Percentiles rank a stretch among this genome's conserved stretches.
These are phyloP conservation scores for Saitozyma sp. DNA, from an alignment of 768 basidiomycete species.

Conservation along the genomic window DNA sequence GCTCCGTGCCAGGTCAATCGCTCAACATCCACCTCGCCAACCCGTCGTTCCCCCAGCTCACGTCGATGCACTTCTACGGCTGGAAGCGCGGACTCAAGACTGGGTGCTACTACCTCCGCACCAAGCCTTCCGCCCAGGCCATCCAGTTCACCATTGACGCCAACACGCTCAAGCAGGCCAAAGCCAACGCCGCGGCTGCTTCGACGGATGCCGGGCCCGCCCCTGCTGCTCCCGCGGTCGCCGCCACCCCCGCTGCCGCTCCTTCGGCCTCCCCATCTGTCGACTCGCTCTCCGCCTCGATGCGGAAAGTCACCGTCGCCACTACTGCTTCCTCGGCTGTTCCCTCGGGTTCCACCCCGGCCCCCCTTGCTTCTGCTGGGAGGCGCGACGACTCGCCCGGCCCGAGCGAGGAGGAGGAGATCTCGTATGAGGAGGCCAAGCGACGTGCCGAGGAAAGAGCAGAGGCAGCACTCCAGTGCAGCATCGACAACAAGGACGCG, in stretches of 20 bases:
- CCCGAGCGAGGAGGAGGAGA: conserved; percentile 49
- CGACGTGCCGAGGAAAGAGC: conserved; percentile 51
- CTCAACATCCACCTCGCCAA: conserved; percentile 89
- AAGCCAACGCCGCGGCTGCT: conserved; percentile 32
- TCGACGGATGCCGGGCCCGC: conserved; percentile 7
- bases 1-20: conserved; percentile 61
- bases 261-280: conserved; percentile 17
- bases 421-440: conserved; percentile 52
- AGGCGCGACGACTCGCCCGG: conserved; percentile 19
- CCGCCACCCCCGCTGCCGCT: conserved; percentile 17
- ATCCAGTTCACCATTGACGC: conserved; percentile 98
- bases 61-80: conserved; percentile 66
- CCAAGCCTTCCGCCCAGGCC: conserved; percentile 89
- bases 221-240: conserved; percentile 13
- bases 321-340: conserved; percentile 28
- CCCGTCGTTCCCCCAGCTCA: conserved; percentile 83
- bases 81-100: conserved; percentile 99
- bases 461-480: conserved; percentile 52
- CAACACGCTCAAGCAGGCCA: conserved; percentile 59
- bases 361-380: conserved; percentile 10
- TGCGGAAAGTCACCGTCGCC: conserved; percentile 42
- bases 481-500: conserved; percentile 52
- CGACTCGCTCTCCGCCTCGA: conserved; percentile 29
- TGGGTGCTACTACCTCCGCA: conserved; percentile 92
- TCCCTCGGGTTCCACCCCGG: conserved; percentile 6